These are phyloP conservation scores for Pyrus communis DNA, from an alignment of 306 rosid genomes.

Conservation along the genomic window DNA sequence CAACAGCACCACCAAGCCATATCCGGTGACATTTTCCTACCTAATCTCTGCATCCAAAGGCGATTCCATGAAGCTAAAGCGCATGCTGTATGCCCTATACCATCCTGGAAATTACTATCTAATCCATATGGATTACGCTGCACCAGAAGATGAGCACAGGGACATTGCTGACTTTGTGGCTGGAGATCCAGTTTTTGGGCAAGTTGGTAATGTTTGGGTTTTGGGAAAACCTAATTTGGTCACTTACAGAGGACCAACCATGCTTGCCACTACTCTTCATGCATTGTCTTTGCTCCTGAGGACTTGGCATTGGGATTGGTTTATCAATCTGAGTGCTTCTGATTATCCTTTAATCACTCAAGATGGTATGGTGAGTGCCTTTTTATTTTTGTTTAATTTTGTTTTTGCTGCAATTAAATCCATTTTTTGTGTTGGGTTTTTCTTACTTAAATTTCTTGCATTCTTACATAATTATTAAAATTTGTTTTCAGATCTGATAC, in stretches of 20 bases:
- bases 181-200: slow-evolving; percentile 46
- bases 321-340: slow-evolving; percentile 89
- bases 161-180: slow-evolving; percentile 46
- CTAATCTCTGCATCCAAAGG: slow-evolving; percentile 82
- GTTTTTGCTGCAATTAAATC: not conserved
- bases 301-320: slow-evolving; percentile 81
- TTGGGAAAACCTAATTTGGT: slow-evolving; percentile 74
- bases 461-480: not conserved
- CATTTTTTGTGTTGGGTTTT: not conserved
- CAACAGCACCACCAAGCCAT: slow-evolving; percentile 14
- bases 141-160: slow-evolving; percentile 50
- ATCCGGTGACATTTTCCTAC: slow-evolving; percentile 67
- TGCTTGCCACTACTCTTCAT: slow-evolving; percentile 92
- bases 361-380: slow-evolving; percentile 98
- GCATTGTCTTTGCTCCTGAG: slow-evolving; percentile 67
- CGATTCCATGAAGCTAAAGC: slow-evolving; percentile 47
- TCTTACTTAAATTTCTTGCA: not conserved
- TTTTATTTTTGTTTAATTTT: not conserved
- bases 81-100: slow-evolving; percentile 52
- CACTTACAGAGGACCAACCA: slow-evolving; percentile 88
- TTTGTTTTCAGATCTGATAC: slow-evolving; percentile 57
- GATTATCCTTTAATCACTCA: slow-evolving; percentile 87
- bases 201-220: slow-evolving; percentile 79
- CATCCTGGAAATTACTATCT: slow-evolving; percentile 85
- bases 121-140: slow-evolving; percentile 71